These are phyloP conservation scores for Breviolum minutum DNA, from an alignment of 73 alveolate genomes.

Conservation along the genomic window DNA sequence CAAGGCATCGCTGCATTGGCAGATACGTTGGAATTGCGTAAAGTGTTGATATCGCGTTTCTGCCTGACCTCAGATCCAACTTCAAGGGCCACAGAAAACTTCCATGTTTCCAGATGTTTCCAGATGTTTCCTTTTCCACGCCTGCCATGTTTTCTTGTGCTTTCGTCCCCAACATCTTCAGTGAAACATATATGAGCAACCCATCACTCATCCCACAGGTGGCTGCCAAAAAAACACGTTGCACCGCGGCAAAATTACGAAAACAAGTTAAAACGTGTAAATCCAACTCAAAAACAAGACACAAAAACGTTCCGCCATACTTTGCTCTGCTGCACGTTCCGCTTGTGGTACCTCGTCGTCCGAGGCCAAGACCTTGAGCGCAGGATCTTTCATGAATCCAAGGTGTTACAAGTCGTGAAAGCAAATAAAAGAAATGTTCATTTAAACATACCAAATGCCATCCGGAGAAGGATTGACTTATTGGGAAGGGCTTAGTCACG, in stretches of 20 bases:
- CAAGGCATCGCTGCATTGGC: conserved; percentile 75
- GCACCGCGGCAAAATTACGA: neutral
- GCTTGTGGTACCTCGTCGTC: conserved; percentile 47
- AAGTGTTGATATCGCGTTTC: conserved; percentile 69
- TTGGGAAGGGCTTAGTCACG: too few relatives aligned
- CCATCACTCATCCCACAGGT: too few relatives aligned
- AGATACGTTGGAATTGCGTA: conserved; percentile 70
- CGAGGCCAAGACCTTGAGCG: conserved; percentile 56
- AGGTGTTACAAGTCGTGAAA: too few relatives aligned
- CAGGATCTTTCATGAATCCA: neutral
- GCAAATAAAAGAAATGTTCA: too few relatives aligned
- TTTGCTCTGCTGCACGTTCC: conserved; percentile 23
- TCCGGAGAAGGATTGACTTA: too few relatives aligned
- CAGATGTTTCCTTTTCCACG: too few relatives aligned
- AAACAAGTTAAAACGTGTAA: neutral
- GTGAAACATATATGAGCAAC: too few relatives aligned
- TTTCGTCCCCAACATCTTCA: too few relatives aligned
- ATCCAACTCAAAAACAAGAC: neutral
- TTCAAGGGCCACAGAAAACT: neutral
- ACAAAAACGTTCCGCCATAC: conserved; percentile 46
- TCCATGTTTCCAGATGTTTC: neutral
- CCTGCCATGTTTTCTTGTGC: too few relatives aligned
- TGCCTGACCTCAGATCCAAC: conserved; percentile 49
- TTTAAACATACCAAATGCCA: too few relatives aligned
- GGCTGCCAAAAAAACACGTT: too few relatives aligned